phyloP scores from a whole-genome alignment of 2,329 filamentous ascomycete species.

The Penicillium sp. region DNA sequence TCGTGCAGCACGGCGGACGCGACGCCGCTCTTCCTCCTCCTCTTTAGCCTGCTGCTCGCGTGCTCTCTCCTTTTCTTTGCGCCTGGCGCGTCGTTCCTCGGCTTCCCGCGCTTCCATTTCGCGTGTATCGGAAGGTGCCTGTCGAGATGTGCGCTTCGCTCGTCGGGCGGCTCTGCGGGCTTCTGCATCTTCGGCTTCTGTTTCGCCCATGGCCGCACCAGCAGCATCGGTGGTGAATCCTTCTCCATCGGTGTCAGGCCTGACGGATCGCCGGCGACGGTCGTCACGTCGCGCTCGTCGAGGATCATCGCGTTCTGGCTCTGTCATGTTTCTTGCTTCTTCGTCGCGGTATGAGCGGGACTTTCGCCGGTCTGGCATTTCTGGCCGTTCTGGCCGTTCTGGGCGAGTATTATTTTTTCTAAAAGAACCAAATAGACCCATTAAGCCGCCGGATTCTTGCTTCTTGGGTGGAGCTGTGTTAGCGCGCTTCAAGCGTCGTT shows the following conservation, averaged over 20 bases:
- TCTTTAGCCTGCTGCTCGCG: slow-evolving; percentile 36
- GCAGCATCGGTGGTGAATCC: slow-evolving; percentile 45
- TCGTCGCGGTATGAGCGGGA: slow-evolving; percentile 41
- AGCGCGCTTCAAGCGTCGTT: slow-evolving; percentile 59
- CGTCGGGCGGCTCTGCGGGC: slow-evolving; percentile 64
- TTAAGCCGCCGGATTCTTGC: slow-evolving; percentile 54
- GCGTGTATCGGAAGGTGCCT: slow-evolving; percentile 36
- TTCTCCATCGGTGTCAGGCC: slow-evolving; percentile 53
- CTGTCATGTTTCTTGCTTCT: slow-evolving; percentile 31
- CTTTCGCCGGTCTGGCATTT: slow-evolving; percentile 37
- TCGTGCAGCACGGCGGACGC: slow-evolving; percentile 35
- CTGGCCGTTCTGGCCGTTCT: slow-evolving; percentile 19
- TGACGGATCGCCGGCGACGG: slow-evolving; percentile 40
- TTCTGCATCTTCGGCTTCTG: slow-evolving; percentile 56
- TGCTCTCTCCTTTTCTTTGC: slow-evolving; percentile 50
- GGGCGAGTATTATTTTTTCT: slow-evolving; percentile 27
- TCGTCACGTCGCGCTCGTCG: slow-evolving; percentile 35
- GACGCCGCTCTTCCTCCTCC: slow-evolving; percentile 38
- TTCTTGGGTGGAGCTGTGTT: slow-evolving; percentile 64
- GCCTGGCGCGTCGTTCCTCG: slow-evolving; percentile 49
- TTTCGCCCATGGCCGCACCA: slow-evolving; percentile 37
- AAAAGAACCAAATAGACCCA: slow-evolving; percentile 62
- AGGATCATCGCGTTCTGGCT: slow-evolving; percentile 38
- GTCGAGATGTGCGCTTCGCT: slow-evolving; percentile 49
- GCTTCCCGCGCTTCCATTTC: slow-evolving; percentile 35